Evolutionary conservation across 352 stramenopile species (phyloP), one percentile per base, ranked within the genome.

Genomic region (Globisporangium cylindrosporum): DNA sequence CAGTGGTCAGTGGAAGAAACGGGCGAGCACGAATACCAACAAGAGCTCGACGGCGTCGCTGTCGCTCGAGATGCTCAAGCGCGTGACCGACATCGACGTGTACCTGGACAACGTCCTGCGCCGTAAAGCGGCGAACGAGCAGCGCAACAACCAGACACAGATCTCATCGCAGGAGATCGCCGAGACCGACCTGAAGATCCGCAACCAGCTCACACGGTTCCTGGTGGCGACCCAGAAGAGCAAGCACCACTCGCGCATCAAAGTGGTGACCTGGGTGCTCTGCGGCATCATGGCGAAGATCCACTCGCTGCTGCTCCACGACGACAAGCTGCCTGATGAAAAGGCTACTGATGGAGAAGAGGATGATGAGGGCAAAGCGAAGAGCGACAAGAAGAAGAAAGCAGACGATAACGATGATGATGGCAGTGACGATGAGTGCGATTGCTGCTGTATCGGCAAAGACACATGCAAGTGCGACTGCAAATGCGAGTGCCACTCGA

Each of bases 241-340:
- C 69, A 87, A 79, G 51, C 80, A 96, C 59, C 81, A 93, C 49
- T 93, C 88, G 32, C 81, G 88, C 9, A 79, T 94, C 25, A 94
- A 93, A 54, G 86, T 94, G 1, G 81, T 96, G 25, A 93, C 88
- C 60, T 96, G 86, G 86, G 88, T 96, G 12, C 73, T 96, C 29
- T 96, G 86, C 29, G 88, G 86, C 14, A 81, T 96, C 29, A 88
- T 96, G 62, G 88, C 88, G 4, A 96, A 96, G 70, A 92, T 90
- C 38, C 88, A 93, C 59, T 80, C 82, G 10, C 61, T 96, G 43
- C 66, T 96, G 43, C 60, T 87, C 51, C 82, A 83, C 9, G 81
- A 92, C 49, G 87, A 94, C 60, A 91, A 90, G 60, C 56, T 93
- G 5, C 84, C 83, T 0, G 68, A 73, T 2, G 58, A 62, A 55